Evolutionary conservation across 1,284 basidiomycete genomes (phyloP).

Genomic region (Cronartium quercuum): DNA sequence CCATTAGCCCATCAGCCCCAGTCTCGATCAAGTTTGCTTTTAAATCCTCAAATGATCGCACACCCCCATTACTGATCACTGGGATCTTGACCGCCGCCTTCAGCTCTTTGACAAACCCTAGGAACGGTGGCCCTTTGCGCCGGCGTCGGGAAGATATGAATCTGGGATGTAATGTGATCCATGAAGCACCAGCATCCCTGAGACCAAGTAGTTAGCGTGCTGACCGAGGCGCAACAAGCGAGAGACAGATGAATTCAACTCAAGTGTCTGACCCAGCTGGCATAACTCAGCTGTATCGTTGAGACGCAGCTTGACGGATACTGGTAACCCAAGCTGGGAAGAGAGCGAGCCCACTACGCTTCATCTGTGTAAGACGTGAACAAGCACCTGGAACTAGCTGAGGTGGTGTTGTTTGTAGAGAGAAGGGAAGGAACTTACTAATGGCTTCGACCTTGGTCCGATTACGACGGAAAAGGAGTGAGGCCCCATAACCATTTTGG

Average conservation of each 20-base stretch:
- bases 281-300: constrained; percentile 54
- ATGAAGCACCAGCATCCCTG: background rate
- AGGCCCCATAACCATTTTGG: constrained; percentile 65
- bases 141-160: constrained; percentile 62
- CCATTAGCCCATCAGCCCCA: constrained; percentile 68
- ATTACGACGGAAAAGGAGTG: constrained; percentile 61
- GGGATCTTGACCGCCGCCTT: constrained; percentile 56
- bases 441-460: constrained; percentile 63
- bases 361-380: background rate
- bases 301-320: constrained; percentile 58
- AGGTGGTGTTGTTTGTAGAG: background rate
- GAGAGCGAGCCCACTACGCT: constrained; percentile 58
- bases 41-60: constrained; percentile 59
- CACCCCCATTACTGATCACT: constrained; percentile 66
- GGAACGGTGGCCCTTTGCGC: constrained; percentile 62
- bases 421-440: constrained; percentile 51
- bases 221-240: constrained; percentile 57
- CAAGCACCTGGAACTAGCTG: background rate
- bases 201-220: constrained; percentile 59
- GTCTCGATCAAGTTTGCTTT: constrained; percentile 56
- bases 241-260: constrained; percentile 51
- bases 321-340: constrained; percentile 58
- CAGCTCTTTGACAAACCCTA: constrained; percentile 57
- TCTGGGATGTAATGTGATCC: constrained; percentile 60
- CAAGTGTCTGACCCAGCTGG: background rate